A percentile compares a stretch with the other conserved stretches of the same genome.
Evolutionary conservation across 2,329 filamentous ascomycete species (phyloP).

Genomic region (Ambrosiella xylebori): DNA sequence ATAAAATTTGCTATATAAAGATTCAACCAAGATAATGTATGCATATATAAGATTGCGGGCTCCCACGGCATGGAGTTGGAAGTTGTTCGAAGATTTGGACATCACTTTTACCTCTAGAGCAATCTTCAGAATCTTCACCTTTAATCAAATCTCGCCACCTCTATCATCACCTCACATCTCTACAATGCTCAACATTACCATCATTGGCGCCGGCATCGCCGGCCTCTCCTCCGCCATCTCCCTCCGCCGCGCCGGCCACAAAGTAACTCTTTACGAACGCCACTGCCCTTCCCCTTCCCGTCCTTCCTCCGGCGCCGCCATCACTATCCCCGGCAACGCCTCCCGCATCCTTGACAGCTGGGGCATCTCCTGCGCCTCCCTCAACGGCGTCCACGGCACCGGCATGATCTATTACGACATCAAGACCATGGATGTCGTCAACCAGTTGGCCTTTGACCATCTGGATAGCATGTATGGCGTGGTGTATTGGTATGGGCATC

Average conservation of each 20-base stretch:
- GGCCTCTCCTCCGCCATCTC: constrained; percentile 21
- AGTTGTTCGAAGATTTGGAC: too few species aligned
- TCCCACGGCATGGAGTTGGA: too few species aligned
- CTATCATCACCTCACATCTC: not conserved
- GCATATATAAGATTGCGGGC: too few species aligned
- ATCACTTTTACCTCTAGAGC: too few species aligned
- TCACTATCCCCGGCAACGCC: constrained; percentile 24
- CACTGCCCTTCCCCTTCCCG: constrained; percentile 18
- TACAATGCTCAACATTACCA: constrained; percentile 16
- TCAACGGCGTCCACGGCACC: constrained; percentile 17
- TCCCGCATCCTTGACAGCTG: constrained; percentile 21
- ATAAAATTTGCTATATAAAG: too few species aligned
- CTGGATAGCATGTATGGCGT: constrained; percentile 17
- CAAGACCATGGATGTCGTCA: constrained; percentile 16
- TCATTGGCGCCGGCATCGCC: constrained; percentile 24
- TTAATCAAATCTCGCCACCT: not conserved
- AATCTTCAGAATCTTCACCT: not conserved
- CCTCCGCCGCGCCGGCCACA: constrained; percentile 21
- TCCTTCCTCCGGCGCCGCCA: constrained; percentile 24
- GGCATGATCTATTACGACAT: constrained; percentile 16
- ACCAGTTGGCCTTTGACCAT: constrained; percentile 7
- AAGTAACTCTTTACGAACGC: constrained; percentile 22
- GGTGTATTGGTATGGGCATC: constrained; percentile 22
- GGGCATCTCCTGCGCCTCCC: constrained; percentile 20
- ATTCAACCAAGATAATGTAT: too few species aligned